Percentiles rank a stretch among this genome's conserved stretches.
phyloP scores from a whole-genome alignment of 192 early-diverging fungal species.

The Paraglomus occultum region DNA sequence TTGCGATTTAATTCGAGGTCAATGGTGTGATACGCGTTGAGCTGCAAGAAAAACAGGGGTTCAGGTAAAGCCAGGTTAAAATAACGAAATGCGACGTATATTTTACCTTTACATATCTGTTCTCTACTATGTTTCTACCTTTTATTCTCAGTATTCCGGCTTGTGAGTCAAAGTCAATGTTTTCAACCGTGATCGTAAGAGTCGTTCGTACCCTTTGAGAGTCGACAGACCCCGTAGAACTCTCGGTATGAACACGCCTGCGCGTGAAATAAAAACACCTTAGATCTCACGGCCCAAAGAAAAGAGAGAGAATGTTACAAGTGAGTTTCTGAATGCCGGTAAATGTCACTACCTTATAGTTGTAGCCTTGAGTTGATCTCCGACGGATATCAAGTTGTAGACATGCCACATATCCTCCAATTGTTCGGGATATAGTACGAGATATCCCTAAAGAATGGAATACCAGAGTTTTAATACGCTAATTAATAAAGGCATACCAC shows the following conservation, averaged over 20 bases:
- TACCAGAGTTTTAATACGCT: constrained; percentile 44
- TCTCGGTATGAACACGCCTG: constrained; percentile 86
- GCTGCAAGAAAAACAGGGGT: constrained; percentile 40
- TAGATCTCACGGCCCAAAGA: not conserved
- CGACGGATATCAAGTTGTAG: constrained; percentile 82
- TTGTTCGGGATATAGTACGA: constrained; percentile 85
- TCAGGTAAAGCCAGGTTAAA: not conserved
- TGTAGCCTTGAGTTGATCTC: constrained; percentile 83
- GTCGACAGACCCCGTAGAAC: constrained; percentile 82
- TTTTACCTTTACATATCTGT: constrained; percentile 82
- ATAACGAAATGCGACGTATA: constrained; percentile 5
- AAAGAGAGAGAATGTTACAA: not conserved
- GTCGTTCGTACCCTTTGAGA: constrained; percentile 77
- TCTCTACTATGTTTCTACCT: constrained; percentile 84
- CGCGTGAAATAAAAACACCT: not conserved
- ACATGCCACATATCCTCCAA: constrained; percentile 98
- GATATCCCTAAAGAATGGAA: constrained; percentile 70
- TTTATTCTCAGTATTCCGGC: constrained; percentile 82
- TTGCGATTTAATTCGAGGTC: constrained; percentile 88
- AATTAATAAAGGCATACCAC: not conserved
- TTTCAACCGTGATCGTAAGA: constrained; percentile 82
- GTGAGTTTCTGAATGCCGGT: not conserved
- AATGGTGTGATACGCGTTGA: constrained; percentile 92
- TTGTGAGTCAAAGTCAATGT: constrained; percentile 89
- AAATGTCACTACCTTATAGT: constrained; percentile 65